A percentile compares a stretch with the other conserved stretches of the same genome.
Evolutionary conservation across 2,329 filamentous ascomycete genomes (phyloP).

Genomic region (Fusarium sp.): DNA sequence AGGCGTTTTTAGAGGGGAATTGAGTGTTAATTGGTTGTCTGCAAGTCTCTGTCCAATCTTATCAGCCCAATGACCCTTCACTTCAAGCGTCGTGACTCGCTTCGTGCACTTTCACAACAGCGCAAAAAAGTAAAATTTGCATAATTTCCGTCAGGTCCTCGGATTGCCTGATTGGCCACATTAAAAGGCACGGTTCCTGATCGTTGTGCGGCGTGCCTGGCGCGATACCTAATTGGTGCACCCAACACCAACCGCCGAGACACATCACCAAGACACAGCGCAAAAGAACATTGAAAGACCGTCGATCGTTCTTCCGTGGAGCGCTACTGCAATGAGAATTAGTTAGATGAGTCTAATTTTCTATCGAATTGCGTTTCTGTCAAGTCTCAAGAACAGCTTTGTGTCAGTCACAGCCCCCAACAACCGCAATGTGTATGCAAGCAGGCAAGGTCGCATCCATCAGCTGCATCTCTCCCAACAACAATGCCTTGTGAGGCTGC

Average conservation of each 20-base stretch:
- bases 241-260: neutral
- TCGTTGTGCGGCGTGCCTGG: conserved; percentile 33
- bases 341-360: conserved; percentile 27
- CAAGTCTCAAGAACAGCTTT: neutral
- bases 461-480: neutral
- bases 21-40: conserved; percentile 2
- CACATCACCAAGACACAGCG: neutral
- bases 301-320: conserved; percentile 20
- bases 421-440: no score
- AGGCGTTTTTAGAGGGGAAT: conserved; percentile 7
- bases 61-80: conserved; percentile 15
- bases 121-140: conserved; percentile 44
- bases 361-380: conserved; percentile 7
- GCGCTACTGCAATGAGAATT: conserved; percentile 31
- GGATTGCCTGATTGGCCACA: conserved; percentile 12
- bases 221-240: conserved; percentile 27
- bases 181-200: conserved; percentile 37
- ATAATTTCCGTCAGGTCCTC: conserved; percentile 40
- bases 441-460: neutral
- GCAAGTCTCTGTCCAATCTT: conserved; percentile 16
- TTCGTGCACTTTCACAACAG: conserved; percentile 20
- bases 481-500: neutral
- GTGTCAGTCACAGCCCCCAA: neutral
- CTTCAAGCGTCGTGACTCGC: conserved; percentile 4
- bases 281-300: conserved; percentile 4